phyloP scores from a whole-genome alignment of 2,329 filamentous ascomycete genomes.

The Talaromyces pinophilus region DNA sequence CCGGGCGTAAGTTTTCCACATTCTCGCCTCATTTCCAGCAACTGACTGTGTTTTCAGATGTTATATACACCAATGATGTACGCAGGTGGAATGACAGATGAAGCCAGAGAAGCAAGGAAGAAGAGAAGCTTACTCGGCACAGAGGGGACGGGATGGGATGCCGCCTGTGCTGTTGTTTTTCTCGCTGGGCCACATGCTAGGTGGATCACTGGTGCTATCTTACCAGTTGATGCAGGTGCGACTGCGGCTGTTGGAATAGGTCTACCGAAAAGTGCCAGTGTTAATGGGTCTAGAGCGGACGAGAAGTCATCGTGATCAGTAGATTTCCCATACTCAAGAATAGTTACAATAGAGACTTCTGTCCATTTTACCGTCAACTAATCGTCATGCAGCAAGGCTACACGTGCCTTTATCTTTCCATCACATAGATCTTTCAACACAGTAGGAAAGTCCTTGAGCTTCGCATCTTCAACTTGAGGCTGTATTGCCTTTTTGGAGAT shows the following conservation, averaged over 20 bases:
- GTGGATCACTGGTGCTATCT: constrained; percentile 54
- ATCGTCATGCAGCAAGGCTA: constrained; percentile 1
- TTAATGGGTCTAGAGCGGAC: neutral
- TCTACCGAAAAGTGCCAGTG: neutral
- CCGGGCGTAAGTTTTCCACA: constrained; percentile 26
- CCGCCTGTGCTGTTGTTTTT: constrained; percentile 54
- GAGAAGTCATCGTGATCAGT: neutral
- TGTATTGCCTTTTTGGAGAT: neutral
- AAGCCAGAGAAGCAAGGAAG: constrained; percentile 51
- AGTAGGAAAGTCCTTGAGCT: neutral
- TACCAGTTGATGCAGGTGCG: constrained; percentile 52
- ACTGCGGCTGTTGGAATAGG: constrained; percentile 30
- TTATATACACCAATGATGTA: constrained; percentile 61
- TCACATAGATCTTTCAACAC: neutral
- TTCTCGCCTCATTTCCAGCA: neutral
- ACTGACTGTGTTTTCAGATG: constrained; percentile 34
- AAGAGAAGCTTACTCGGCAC: constrained; percentile 55
- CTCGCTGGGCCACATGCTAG: constrained; percentile 55
- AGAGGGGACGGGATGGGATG: constrained; percentile 59
- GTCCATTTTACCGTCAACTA: neutral
- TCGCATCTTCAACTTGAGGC: neutral
- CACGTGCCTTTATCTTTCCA: constrained; percentile 1
- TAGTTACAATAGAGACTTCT: neutral
- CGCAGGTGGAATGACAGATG: constrained; percentile 50
- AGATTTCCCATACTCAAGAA: neutral